Evolutionary conservation across 345 rosid genomes (phyloP).

Genomic region (Dovyalis caffra): DNA sequence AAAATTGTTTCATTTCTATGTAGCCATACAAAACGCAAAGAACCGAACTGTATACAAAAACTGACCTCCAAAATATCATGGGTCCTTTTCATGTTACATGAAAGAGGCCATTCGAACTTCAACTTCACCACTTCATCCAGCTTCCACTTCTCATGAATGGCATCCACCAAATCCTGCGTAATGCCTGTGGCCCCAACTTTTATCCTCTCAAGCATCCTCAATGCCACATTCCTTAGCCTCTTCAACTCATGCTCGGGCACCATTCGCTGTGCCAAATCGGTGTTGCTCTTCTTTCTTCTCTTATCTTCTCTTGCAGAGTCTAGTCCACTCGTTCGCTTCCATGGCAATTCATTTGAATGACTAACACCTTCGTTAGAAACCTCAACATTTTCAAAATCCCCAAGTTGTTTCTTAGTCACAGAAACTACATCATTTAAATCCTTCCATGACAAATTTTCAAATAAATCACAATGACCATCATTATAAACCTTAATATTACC

Average conservation of each 20-base stretch:
- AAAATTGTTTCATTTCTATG: neutral
- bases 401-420: constrained; percentile 5
- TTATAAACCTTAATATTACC: too few relatives aligned
- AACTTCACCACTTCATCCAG: constrained; percentile 80
- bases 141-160: constrained; percentile 76
- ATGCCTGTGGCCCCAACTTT: constrained; percentile 82
- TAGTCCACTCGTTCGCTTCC: constrained; percentile 29
- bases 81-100: constrained; percentile 80
- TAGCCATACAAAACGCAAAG: neutral
- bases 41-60: constrained; percentile 8
- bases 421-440: constrained; percentile 12
- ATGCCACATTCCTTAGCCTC: constrained; percentile 69
- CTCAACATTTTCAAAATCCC: constrained; percentile 4
- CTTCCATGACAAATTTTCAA: neutral
- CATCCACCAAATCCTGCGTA: constrained; percentile 63
- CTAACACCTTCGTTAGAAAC: neutral
- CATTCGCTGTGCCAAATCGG: constrained; percentile 50
- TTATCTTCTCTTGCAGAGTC: constrained; percentile 17
- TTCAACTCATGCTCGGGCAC: constrained; percentile 71
- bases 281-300: constrained; percentile 42
- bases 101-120: constrained; percentile 66
- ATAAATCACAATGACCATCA: too few relatives aligned
- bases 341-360: constrained; percentile 29
- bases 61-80: constrained; percentile 82
- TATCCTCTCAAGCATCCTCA: constrained; percentile 79